Conservation (phyloP, 208 protist species). For the Crithidia fasciculata region DNA sequence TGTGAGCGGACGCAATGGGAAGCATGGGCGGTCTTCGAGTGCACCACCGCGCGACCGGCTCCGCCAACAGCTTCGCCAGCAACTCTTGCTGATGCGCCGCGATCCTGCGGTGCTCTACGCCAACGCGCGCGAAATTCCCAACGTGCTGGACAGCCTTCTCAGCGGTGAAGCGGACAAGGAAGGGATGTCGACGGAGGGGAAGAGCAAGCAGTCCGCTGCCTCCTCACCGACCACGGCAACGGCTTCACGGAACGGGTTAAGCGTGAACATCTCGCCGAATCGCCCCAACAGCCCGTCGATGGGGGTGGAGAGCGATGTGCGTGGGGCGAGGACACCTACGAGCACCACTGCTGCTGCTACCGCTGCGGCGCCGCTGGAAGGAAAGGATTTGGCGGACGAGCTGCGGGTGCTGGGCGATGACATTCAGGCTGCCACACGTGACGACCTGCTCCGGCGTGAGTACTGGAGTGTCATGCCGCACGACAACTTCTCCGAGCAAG, state of each 20-base stretch:
- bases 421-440: background rate
- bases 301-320: background rate
- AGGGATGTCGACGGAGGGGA: background rate
- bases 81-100: conserved; percentile 69
- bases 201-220: background rate
- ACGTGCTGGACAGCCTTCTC: conserved; percentile 36
- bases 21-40: background rate
- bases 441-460: conserved; percentile 19
- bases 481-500: conserved; percentile 66
- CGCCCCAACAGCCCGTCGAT: background rate
- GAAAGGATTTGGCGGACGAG: background rate
- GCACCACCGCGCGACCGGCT: conserved; percentile 10
- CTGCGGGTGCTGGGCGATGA: conserved; percentile 7
- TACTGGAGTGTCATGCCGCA: conserved; percentile 72
- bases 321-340: background rate
- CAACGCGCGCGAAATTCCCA: conserved; percentile 51
- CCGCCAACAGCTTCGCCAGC: conserved; percentile 55
- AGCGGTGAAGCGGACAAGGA: conserved; percentile 9
- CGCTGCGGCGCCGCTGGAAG: too few species aligned
- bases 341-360: too few species aligned
- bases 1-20: background rate
- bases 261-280: background rate
- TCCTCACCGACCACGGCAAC: background rate
- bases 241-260: background rate
- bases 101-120: conserved; percentile 76